A percentile compares a stretch with the other conserved stretches of the same genome.
phyloP scores from a whole-genome alignment of 1,284 basidiomycete genomes.

The Ceratorhiza oryzae-sativae region DNA sequence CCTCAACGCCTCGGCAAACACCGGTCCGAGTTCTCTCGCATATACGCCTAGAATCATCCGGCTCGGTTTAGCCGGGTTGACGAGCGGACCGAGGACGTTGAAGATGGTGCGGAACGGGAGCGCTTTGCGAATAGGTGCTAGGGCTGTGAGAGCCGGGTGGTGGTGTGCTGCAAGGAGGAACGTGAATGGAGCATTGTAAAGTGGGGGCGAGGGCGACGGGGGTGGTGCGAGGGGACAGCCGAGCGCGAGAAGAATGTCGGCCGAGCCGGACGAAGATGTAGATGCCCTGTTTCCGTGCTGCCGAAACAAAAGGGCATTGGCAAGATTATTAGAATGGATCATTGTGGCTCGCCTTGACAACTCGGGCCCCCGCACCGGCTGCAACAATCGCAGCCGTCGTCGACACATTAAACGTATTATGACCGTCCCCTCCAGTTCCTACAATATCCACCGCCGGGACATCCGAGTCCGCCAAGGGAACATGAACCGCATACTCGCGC shows the following conservation, averaged over 20 bases:
- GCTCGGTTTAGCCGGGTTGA: conserved; percentile 87
- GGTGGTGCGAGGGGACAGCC: conserved; percentile 78
- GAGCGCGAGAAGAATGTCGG: conserved; percentile 88
- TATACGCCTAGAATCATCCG: conserved; percentile 94
- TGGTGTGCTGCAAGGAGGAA: conserved; percentile 96
- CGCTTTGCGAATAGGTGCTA: conserved; percentile 85
- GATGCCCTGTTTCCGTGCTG: conserved; percentile 94
- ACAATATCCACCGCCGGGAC: conserved; percentile 61
- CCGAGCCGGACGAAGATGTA: conserved; percentile 93
- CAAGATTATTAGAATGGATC: too few species aligned
- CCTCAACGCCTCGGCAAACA: conserved; percentile 74
- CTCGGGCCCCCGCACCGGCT: conserved; percentile 90
- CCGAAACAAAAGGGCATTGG: background rate
- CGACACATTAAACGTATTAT: conserved; percentile 97
- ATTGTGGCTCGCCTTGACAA: conserved; percentile 82
- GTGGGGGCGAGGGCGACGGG: conserved; percentile 63
- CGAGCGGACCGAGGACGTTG: conserved; percentile 93
- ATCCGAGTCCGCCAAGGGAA: conserved; percentile 54
- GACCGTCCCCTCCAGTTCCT: conserved; percentile 92
- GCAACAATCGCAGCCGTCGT: conserved; percentile 95
- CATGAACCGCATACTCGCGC: conserved; percentile 66
- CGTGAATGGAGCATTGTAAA: conserved; percentile 77
- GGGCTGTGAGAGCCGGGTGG: conserved; percentile 84
- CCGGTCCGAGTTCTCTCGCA: conserved; percentile 79
- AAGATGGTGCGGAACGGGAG: conserved; percentile 98